These are phyloP conservation scores for Lipomyces anomalus DNA, from an alignment of 805 yeast species.

Conservation along the genomic window DNA sequence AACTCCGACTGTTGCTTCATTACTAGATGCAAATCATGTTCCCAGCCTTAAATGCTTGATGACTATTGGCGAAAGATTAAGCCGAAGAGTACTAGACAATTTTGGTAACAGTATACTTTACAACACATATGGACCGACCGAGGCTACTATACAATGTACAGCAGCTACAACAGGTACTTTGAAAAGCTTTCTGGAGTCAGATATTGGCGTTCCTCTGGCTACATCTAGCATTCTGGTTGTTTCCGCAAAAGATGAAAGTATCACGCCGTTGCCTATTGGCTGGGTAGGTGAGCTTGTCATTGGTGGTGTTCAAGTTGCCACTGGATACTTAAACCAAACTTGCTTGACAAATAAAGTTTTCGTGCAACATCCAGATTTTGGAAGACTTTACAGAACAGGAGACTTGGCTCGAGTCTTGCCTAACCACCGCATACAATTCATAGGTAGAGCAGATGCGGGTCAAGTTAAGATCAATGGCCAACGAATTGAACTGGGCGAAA, in stretches of 20 bases:
- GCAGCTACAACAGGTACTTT: constrained; percentile 19
- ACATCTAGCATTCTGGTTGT: constrained; percentile 16
- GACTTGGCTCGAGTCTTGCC: constrained; percentile 27
- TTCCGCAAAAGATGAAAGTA: not conserved
- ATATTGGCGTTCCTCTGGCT: constrained; percentile 23
- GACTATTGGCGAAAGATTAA: constrained; percentile 27
- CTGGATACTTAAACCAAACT: constrained; percentile 27
- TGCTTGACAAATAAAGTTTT: constrained; percentile 26
- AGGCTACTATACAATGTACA: constrained; percentile 28
- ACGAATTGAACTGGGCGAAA: constrained; percentile 32
- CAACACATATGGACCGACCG: constrained; percentile 30
- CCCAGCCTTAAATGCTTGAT: constrained; percentile 15
- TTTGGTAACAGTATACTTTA: constrained; percentile 21
- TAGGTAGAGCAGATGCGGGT: constrained; percentile 28
- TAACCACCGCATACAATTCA: constrained; percentile 22
- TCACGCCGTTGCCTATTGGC: constrained; percentile 25
- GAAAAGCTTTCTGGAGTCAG: constrained; percentile 8
- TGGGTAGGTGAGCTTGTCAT: constrained; percentile 29
- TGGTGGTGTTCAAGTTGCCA: constrained; percentile 30
- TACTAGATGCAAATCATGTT: constrained; percentile 10
- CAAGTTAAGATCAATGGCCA: constrained; percentile 33
- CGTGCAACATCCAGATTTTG: constrained; percentile 12
- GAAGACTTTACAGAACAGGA: constrained; percentile 29
- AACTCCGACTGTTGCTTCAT: constrained; percentile 27
- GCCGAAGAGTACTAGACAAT: constrained; percentile 16